phyloP scores from a whole-genome alignment of 2,329 filamentous ascomycete species.

The Didymella exigua region DNA sequence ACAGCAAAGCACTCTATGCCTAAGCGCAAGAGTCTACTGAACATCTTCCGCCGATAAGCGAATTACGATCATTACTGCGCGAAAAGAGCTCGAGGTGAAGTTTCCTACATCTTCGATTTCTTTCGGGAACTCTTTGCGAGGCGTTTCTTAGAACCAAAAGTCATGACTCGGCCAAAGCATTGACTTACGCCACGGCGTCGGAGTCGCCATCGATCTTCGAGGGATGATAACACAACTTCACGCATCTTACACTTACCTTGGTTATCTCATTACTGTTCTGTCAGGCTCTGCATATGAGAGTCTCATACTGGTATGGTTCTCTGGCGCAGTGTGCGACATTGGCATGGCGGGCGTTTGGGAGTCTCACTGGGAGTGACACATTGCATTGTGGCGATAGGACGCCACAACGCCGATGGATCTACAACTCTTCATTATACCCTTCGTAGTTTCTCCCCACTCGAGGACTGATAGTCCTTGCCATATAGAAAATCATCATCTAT shows the following conservation, averaged over 20 bases:
- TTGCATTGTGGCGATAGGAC: conserved; percentile 12
- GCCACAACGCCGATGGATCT: conserved; percentile 11
- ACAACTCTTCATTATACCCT: conserved; percentile 18
- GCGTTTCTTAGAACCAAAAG: not conserved
- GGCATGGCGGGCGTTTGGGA: conserved; percentile 15
- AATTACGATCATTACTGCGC: not conserved
- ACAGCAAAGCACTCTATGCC: conserved; percentile 44
- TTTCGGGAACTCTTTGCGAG: not conserved
- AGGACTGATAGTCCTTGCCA: conserved; percentile 4
- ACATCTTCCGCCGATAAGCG: conserved; percentile 48
- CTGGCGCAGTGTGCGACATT: conserved; percentile 12
- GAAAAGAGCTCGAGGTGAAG: not conserved
- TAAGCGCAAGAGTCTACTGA: conserved; percentile 56
- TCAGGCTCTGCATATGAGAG: conserved; percentile 6
- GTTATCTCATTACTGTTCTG: not conserved
- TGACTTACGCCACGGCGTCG: conserved; percentile 5
- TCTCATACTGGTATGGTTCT: not conserved
- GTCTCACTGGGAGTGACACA: conserved; percentile 11
- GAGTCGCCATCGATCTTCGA: conserved; percentile 2
- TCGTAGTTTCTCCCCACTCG: conserved; percentile 2
- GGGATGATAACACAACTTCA: not conserved
- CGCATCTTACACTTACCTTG: not conserved
- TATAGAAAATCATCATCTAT: conserved; percentile 10
- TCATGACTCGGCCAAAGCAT: conserved; percentile 8
- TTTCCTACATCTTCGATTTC: not conserved